These are phyloP conservation scores for Papilionanthe hybrid DNA, from an alignment of 116 monocot species.

Conservation along the genomic window DNA sequence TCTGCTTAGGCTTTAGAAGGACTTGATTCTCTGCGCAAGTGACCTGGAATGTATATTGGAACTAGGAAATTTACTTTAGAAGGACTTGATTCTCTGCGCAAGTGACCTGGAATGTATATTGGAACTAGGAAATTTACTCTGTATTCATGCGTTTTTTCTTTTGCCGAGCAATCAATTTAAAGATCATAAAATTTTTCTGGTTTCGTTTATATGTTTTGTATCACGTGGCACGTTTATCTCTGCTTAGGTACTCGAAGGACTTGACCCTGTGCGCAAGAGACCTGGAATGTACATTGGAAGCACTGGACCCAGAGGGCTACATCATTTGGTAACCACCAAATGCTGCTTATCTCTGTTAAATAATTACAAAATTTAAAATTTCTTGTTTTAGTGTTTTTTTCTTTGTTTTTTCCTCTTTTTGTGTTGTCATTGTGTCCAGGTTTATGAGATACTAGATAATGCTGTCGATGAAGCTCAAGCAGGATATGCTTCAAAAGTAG, in stretches of 20 bases:
- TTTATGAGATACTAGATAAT: constrained; percentile 95
- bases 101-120: constrained; percentile 98
- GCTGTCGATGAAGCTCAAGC: constrained; percentile 98
- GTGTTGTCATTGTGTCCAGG: constrained; percentile 35
- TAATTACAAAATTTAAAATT: neutral
- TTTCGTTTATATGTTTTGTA: neutral
- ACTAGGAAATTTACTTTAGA: constrained; percentile 53
- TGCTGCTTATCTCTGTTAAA: neutral
- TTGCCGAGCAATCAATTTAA: neutral
- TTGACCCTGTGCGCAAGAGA: constrained; percentile 94
- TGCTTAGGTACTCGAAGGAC: constrained; percentile 80
- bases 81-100: constrained; percentile 89
- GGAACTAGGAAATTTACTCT: constrained; percentile 18
- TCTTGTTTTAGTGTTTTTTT: constrained; percentile 1
- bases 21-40: constrained; percentile 86
- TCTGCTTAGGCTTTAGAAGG: constrained; percentile 78
- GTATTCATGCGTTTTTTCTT: neutral
- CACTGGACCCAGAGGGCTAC: constrained; percentile 90
- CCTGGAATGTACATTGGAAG: constrained; percentile 99
- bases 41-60: constrained; percentile 98
- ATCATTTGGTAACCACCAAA: constrained; percentile 67
- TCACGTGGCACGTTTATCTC: neutral
- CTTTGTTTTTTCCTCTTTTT: constrained; percentile 6
- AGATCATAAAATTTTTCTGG: neutral
- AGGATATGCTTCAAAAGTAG: constrained; percentile 74